Evolutionary conservation across 352 stramenopile genomes (phyloP), one percentile per base, ranked within the genome.

Genomic region (Pythium brachiatum): DNA sequence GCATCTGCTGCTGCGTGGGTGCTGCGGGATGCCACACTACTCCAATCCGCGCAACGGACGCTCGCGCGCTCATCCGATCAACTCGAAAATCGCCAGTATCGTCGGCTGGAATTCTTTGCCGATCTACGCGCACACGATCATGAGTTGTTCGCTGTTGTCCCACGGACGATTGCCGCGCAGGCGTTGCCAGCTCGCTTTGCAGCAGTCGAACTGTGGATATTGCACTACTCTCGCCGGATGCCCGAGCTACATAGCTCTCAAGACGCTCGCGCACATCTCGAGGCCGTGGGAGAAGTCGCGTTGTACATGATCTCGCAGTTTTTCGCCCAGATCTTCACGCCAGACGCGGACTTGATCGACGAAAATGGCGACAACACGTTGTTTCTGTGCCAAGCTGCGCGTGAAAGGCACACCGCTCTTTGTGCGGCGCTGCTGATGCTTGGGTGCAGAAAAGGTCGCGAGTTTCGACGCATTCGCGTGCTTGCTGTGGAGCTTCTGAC

Each of bases 151-250:
- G 41, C 27, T 15, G 9, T 54, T 2, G 39, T 39, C 1, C 59
- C 59, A 1, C 20, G 21, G 16, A 51, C 57, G 0, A 26, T 38
- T 1, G 31, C 11, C 5, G 38, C 50, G 2, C 12, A 46, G 20
- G n/a, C 50, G 15, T 20, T 62, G 46, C 61, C 61, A 21, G 25
- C 53, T 20, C 43, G 36, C 23, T 69, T 69, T 16, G 29, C 34
- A 11, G 43, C 63, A 4, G 23, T 69, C 3, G 48, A 53, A 21
- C 23, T 57, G 11, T 69, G 62, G 62, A 64, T 69, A 21, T 21
- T 47, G 15, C 64, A 53, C 36, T 64, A 63, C 38, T 32, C 53
- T 7, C 25, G 36, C 5, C 48, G 26, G 8, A 11, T 43, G 12
- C 21, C n/a, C 23, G 31, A 25, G 7, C 47, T 58, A 4, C 39